A percentile compares a stretch with the other conserved stretches of the same genome.
These are phyloP conservation scores for Oryza glumipatula DNA, from an alignment of 176 grass and related monocot genomes.

Conservation along the genomic window DNA sequence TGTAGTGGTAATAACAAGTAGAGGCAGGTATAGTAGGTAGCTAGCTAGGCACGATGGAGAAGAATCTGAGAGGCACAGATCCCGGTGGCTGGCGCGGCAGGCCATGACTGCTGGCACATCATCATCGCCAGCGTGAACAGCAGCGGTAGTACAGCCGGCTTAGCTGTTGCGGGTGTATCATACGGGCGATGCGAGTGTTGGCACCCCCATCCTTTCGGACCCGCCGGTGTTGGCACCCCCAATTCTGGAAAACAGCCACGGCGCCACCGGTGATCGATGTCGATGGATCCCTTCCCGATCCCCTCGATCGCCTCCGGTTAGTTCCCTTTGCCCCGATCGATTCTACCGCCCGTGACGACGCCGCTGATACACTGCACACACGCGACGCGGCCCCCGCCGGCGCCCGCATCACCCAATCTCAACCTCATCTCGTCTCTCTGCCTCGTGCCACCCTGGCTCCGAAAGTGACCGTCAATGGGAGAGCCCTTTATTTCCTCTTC, in stretches of 20 bases:
- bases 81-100: conserved; percentile 10
- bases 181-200: conserved; percentile 12
- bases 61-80: conserved; percentile 9
- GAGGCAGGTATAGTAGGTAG: neutral
- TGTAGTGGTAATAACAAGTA: neutral
- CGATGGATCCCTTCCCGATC: conserved; percentile 18
- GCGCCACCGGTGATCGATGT: neutral
- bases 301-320: neutral
- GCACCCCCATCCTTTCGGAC: conserved; percentile 33
- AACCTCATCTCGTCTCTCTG: neutral
- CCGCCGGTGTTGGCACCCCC: conserved; percentile 44
- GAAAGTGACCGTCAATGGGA: conserved; percentile 41
- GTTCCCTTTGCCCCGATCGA: neutral
- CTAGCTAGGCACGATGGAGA: neutral
- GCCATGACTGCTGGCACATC: neutral
- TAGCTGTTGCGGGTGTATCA: conserved; percentile 39
- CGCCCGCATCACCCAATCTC: neutral
- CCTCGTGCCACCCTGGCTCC: conserved; percentile 33
- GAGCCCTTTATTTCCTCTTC: neutral
- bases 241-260: conserved; percentile 42
- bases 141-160: conserved; percentile 29
- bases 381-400: too few species aligned
- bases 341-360: conserved; percentile 24
- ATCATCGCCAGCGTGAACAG: conserved; percentile 25
- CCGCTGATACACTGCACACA: conserved; percentile 5